Percentiles rank a stretch among this genome's conserved stretches.
phyloP scores from a whole-genome alignment of 2,329 filamentous ascomycete species.

The Amylocarpus encephaloides region DNA sequence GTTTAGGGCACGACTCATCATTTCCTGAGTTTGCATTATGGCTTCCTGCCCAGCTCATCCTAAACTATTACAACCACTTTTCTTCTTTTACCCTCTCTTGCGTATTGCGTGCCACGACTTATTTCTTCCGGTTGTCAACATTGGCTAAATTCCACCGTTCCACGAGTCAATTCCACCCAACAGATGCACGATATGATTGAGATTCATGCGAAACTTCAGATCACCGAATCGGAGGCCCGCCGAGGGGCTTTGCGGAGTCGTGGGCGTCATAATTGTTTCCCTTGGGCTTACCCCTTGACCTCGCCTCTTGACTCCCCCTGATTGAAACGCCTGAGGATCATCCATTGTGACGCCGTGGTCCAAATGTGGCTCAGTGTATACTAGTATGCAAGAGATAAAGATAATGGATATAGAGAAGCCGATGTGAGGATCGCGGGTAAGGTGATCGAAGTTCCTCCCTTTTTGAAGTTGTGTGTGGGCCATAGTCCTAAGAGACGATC shows the following conservation, averaged over 20 bases:
- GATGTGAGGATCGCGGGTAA: neutral
- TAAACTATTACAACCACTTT: no score
- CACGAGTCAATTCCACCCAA: no score
- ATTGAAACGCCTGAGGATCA: neutral
- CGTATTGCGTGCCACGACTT: no score
- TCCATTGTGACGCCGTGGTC: neutral
- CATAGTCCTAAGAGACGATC: no score
- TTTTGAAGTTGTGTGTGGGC: no score
- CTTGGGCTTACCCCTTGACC: neutral
- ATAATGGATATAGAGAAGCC: neutral
- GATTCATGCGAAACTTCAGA: slow-evolving; percentile 18
- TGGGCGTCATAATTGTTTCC: slow-evolving; percentile 12
- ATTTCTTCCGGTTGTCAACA: slow-evolving; percentile 13
- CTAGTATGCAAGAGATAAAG: neutral
- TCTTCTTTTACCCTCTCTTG: no score
- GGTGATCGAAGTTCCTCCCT: neutral
- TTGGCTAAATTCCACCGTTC: slow-evolving; percentile 7
- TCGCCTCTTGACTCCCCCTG: neutral
- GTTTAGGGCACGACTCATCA: no score
- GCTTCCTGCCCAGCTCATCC: no score
- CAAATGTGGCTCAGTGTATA: no score
- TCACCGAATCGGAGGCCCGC: neutral
- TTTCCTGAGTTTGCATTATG: no score
- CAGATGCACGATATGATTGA: slow-evolving; percentile 16
- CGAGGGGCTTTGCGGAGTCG: neutral